Evolutionary conservation across 2,329 filamentous ascomycete genomes (phyloP), one percentile per base, ranked within the genome.

Genomic region (Penicillium sp.): DNA sequence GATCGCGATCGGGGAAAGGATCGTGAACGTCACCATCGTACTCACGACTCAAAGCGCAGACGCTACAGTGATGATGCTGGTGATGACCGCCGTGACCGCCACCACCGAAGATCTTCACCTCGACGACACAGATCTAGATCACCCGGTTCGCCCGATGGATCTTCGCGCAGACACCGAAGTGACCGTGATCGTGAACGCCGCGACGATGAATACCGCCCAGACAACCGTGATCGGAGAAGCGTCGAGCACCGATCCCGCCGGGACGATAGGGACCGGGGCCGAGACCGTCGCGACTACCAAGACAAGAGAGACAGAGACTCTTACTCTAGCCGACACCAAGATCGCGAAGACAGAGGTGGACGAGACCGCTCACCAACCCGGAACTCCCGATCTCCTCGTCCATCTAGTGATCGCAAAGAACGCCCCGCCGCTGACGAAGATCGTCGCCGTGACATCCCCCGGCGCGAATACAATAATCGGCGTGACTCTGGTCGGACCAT

Each of bases 111-210:
- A 19, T 55, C 60, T 33, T 66, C 63, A 5, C 63, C 62, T 45
- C 69, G 68, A 59, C 62, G 69, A 7, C 64, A 65, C 34, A 60
- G 65, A 13, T 65, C 65, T 25, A 58, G 66, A 39, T 68, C 66
- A 9, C 69, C 68, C 41, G 34, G 23, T 31, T 66, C 62, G 19
- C 62, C 60, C 0, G 61, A 67, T 31, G 62, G 67, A 49, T 68
- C 64, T 15, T 63, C 66, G 36, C 60, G 59, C 29, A 63, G 58
- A 55, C 62, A 63, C 43, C 62, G 68, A 27, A 66, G 69, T 38
- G 66, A 68, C 16, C 63, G 64, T 19, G 60, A 68, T 25, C 62
- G 56, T 31, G 61, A 65, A 49, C 63, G 61, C 15, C 55, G 62
- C 16, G 59, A 62, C 31, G 60, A 52, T 3, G 29, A 36, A 36